A percentile compares a stretch with the other conserved stretches of the same genome.
These are phyloP conservation scores for Agarophyton chilense DNA, from an alignment of 23 red algal species.

Conservation along the genomic window DNA sequence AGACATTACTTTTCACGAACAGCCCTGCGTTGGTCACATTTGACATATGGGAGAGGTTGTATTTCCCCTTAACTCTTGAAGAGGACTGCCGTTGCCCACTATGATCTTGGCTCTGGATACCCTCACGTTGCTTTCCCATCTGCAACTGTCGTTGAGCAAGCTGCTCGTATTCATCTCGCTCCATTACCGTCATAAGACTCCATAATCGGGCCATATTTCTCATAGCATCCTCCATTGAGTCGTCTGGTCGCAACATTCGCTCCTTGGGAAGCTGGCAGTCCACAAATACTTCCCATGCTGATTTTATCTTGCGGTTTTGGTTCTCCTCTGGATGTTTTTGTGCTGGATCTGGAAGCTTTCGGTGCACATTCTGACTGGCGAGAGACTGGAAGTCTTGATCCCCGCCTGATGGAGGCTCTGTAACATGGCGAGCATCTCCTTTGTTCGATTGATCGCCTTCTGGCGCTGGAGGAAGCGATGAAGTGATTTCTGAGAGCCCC, in stretches of 20 bases:
- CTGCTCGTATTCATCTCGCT: constrained; percentile 52
- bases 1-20: constrained; percentile 17
- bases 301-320: constrained; percentile 25
- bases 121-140: background rate
- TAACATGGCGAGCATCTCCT: background rate
- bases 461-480: background rate
- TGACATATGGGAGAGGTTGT: background rate
- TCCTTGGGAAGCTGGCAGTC: constrained; percentile 66
- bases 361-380: background rate
- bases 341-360: background rate
- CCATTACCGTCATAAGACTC: constrained; percentile 36
- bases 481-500: background rate
- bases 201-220: constrained; percentile 73
- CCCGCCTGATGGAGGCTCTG: background rate
- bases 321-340: background rate
- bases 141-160: background rate
- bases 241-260: constrained; percentile 62
- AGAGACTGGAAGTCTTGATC: background rate
- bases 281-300: constrained; percentile 75
- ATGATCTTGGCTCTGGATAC: background rate
- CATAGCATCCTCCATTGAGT: constrained; percentile 50
- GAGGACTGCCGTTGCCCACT: background rate
- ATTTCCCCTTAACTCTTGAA: background rate
- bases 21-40: background rate
- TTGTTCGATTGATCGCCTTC: background rate